phyloP scores from a whole-genome alignment of 139 green algal genomes.

The Haematococcus lacustris region DNA sequence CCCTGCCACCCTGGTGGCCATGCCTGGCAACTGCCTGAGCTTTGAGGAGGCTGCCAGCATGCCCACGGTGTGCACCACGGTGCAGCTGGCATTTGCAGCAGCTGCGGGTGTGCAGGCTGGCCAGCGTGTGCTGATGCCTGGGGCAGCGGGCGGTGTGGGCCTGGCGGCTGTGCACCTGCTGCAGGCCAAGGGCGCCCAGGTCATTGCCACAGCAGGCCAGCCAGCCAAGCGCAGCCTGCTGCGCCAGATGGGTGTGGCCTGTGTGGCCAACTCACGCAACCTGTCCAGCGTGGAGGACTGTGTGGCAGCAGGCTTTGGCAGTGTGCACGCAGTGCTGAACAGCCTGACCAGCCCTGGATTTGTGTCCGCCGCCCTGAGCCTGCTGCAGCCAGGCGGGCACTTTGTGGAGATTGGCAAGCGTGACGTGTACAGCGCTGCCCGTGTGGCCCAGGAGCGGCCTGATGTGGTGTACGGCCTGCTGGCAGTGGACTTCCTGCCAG shows the following conservation, averaged over 20 bases:
- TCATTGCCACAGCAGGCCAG: conserved; percentile 59
- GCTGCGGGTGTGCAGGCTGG: conserved; percentile 26
- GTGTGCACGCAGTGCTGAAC: conserved; percentile 61
- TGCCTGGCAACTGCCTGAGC: too few relatives aligned
- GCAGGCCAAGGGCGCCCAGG: conserved; percentile 21
- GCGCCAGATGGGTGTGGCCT: conserved; percentile 35
- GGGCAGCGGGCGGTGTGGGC: conserved; percentile 72
- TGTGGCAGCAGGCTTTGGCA: conserved; percentile 11
- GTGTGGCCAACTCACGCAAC: conserved; percentile 52
- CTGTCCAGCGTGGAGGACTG: conserved; percentile 48
- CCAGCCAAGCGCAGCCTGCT: conserved; percentile 64
- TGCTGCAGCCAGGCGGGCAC: conserved; percentile 39
- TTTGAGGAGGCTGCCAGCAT: conserved; percentile 67
- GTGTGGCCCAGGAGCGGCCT: conserved; percentile 65
- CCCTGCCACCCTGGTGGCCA: too few relatives aligned
- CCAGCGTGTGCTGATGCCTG: conserved; percentile 62
- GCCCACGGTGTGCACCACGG: conserved; percentile 79
- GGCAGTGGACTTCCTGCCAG: conserved; percentile 81
- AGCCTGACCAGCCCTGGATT: conserved; percentile 79
- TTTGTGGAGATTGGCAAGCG: conserved; percentile 87
- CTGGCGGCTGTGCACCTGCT: conserved; percentile 58
- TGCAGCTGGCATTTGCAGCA: conserved; percentile 51
- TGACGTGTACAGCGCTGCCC: conserved; percentile 62
- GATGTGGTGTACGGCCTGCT: conserved; percentile 70
- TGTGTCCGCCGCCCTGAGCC: conserved; percentile 59